Conservation (phyloP, 2,329 filamentous ascomycete species). For the Thielaviopsis ethacetica region DNA sequence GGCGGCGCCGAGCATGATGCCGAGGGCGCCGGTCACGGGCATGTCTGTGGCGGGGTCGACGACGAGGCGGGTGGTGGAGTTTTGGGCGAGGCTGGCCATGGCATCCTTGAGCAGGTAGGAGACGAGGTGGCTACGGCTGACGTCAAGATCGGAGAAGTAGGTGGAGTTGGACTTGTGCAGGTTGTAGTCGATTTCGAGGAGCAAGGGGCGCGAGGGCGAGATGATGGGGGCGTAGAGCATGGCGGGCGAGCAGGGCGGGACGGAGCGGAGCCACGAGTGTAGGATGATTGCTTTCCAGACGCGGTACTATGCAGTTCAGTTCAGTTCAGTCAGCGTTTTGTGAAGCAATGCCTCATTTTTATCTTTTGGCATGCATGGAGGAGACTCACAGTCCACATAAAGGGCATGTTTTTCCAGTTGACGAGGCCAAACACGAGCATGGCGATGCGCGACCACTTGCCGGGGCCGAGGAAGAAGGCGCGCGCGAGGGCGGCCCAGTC, state of each 20-base stretch:
- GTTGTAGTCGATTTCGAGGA: slow-evolving; percentile 76
- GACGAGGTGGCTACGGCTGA: slow-evolving; percentile 66
- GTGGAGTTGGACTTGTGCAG: slow-evolving; percentile 71
- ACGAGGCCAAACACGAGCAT: slow-evolving; percentile 38
- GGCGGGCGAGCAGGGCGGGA: slow-evolving; percentile 34
- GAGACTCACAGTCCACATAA: slow-evolving; percentile 59
- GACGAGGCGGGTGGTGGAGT: slow-evolving; percentile 33
- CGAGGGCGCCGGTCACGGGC: slow-evolving; percentile 36
- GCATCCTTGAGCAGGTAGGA: slow-evolving; percentile 48
- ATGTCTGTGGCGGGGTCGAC: slow-evolving; percentile 29
- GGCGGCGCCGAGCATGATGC: slow-evolving; percentile 55
- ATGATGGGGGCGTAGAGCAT: slow-evolving; percentile 60
- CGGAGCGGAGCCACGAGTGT: slow-evolving; percentile 34
- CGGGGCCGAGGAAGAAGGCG: slow-evolving; percentile 36
- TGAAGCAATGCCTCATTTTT: no score
- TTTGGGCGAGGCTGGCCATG: slow-evolving; percentile 33
- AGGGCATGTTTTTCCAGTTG: slow-evolving; percentile 60
- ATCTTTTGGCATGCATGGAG: no score
- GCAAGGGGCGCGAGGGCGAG: slow-evolving; percentile 46
- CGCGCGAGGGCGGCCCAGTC: slow-evolving; percentile 24
- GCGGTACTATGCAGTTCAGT: no score
- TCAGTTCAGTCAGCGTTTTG: not conserved
- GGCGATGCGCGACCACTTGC: slow-evolving; percentile 34
- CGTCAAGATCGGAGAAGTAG: slow-evolving; percentile 76
- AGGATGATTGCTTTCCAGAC: slow-evolving; percentile 40